These are phyloP conservation scores for Novakomyces olei DNA, from an alignment of 805 yeast genomes.

Conservation along the genomic window DNA sequence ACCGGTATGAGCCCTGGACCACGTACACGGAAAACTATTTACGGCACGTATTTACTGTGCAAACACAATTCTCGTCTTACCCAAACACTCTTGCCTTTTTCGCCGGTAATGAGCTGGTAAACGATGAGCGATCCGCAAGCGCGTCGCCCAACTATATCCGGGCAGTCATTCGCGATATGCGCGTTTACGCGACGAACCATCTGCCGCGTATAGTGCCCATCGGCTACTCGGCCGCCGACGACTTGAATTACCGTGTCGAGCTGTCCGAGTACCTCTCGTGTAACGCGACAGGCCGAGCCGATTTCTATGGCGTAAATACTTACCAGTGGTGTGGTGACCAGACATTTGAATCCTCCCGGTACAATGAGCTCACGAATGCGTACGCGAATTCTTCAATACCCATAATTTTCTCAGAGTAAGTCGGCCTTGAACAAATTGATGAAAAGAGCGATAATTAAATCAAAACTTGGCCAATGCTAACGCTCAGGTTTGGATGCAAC, in stretches of 20 bases:
- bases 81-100: constrained; percentile 79
- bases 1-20: constrained; percentile 87
- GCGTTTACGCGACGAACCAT: constrained; percentile 30
- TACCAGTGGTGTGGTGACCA: constrained; percentile 79
- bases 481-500: constrained; percentile 80
- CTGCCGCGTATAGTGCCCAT: constrained; percentile 55
- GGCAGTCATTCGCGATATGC: constrained; percentile 62
- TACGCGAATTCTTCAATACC: constrained; percentile 52
- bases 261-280: constrained; percentile 67
- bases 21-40: constrained; percentile 51
- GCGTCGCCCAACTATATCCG: constrained; percentile 56
- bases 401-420: constrained; percentile 72
- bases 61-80: constrained; percentile 60
- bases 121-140: constrained; percentile 43
- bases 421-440: too few relatives aligned
- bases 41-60: constrained; percentile 53
- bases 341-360: constrained; percentile 61
- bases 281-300: constrained; percentile 30
- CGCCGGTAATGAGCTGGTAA: constrained; percentile 79
- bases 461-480: too few relatives aligned
- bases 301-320: constrained; percentile 62
- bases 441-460: too few relatives aligned
- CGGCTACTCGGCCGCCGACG: constrained; percentile 95
- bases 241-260: constrained; percentile 49
- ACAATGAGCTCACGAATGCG: constrained; percentile 43